Base-by-base conservation (phyloP, 352 stramenopile species). In the Globisporangium uncinulatum region DNA sequence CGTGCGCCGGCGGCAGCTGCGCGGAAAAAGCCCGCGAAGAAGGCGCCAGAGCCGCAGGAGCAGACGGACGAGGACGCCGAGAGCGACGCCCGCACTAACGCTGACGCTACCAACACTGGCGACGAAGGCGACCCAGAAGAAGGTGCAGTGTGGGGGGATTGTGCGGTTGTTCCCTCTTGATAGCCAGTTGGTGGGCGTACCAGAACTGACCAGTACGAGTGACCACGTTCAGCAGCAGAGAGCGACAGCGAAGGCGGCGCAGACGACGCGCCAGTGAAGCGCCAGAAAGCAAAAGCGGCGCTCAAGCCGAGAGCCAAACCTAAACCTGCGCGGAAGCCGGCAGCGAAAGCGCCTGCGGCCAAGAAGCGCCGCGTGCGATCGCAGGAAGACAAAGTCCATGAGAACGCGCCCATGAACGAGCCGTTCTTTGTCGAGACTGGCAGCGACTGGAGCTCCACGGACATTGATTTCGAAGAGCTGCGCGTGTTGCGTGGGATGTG, bases 401-500 rank as follows among this genome's bases (percentile, higher is more conserved):
- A 89, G 55, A 91, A 89, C 36, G 66, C 66, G 21, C 75, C 79
- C 5, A 59, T 92, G 32, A 66, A 68, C 21, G 29, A 49, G 20
- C 76, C 85, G 36, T 92, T 94, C 52, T 92, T 79, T 54, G 69
- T 79, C 8, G 85, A 94, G 57, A 82, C 72, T 15, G 79, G 79
- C 14, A 60, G 57, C 29, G 80, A 92, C 46, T 92, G 81, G 79
- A 74, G 87, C 52, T 65, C 68, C 39, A 84, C 73, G 5, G 74
- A 85, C 43, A 77, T 92, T 41, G 62, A 94, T 47, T 89, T 92
- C 45, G 74, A 92, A 34, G 82, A 94, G 43, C 65, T 94, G 1
- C 61, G 50, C 15, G 59, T 70, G 54, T 59, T 94, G 49, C 69
- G 85, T 8, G 61, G 67, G 13, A 78, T 79, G 76, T 92, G 82